Evolutionary conservation across 805 yeast species (phyloP), one percentile per base, ranked within the genome.

Genomic region (Starmerella roubikii): DNA sequence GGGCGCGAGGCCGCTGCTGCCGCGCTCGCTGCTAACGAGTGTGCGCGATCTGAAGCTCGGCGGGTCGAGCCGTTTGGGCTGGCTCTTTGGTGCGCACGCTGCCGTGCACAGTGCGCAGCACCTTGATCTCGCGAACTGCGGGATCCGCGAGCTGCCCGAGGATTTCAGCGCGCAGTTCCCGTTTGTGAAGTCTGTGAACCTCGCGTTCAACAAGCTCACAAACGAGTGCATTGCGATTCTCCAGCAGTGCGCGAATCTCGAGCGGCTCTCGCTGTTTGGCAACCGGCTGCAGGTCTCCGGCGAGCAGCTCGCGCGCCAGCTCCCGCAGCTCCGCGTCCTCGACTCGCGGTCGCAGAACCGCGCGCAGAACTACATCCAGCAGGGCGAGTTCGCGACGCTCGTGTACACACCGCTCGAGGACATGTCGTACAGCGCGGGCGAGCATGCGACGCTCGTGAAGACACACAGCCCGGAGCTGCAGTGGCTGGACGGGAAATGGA

Each of bases 141-240:
- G 31, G 17, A 24, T 52, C 9, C 28, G 40, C 10, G 35, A 36
- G 16, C 38, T 52, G n/a, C 55, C 54, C 1, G 28, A 17, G 3
- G 33, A 48, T 23, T 39, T 52, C 12, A 36, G 46, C 2, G 20
- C 9, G 12, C 32, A 29, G 37, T 46, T 52, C 30, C 55, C 55
- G 3, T 41, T 46, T 17, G 26, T 52, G 30, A 30, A 28, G 15
- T 36, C 47, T 16, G 38, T 49, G 26, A 48, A 51, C 26, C 40
- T 52, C 3, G 42, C 53, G 1, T 50, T 47, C 35, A 52, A 52
- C 34, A 35, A 43, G 13, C 46, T 52, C 9, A 38, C 35, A 9
- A 45, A 47, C 18, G 28, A 33, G 2, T 24, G 36, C 15, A 37
- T 47, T 2, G 20, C 32, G 4, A 27, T 38, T 2, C 21, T 52